Evolutionary conservation across 768 basidiomycete genomes (phyloP), one percentile per base, ranked within the genome.

Genomic region (Albatrellus ellisii): DNA sequence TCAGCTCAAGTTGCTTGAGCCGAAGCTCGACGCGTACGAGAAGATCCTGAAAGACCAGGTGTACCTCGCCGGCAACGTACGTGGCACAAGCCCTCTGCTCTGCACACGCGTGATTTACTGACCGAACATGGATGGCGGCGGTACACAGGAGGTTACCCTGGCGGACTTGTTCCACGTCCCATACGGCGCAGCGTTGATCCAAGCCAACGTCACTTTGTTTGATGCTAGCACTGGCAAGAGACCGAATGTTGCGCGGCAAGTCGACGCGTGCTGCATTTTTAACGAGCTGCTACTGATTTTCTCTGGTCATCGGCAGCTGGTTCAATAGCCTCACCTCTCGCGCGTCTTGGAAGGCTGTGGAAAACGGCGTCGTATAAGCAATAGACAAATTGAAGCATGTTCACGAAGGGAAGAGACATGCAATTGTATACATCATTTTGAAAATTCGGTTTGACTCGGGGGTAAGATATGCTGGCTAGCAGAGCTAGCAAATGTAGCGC

Each of bases 81-180:
- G 55, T 35, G 12, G n/a, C n/a, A n/a, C n/a, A n/a, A n/a, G n/a
- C n/a, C n/a, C n/a, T n/a, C n/a, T n/a, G n/a, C n/a, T 39, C 14
- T 8, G 3, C 14, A 2, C 6, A 3, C 10, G 8, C 20, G 2
- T 36, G 35, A 14, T 18, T 14, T 20, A 12, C 39, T n/a, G 17
- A 1, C 6, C 6, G n/a, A n/a, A n/a, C n/a, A n/a, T n/a, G n/a
- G n/a, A n/a, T n/a, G n/a, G n/a, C n/a, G n/a, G n/a, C n/a, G 4
- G 22, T 20, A 4, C 28, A 6, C 44, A 69, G 62, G 51, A 56
- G 22, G 17, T 79, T 40, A 75, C 73, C 6, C 59, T 78, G 1
- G 74, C 70, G 4, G 78, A 79, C 52, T 60, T 79, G 9, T 69
- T 67, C 56, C 75, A 77, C 53, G 52, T 79, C 25, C 67, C 75